A percentile compares a stretch with the other conserved stretches of the same genome.
These are phyloP conservation scores for Saturnispora bothae DNA, from an alignment of 805 yeast genomes.

Conservation along the genomic window DNA sequence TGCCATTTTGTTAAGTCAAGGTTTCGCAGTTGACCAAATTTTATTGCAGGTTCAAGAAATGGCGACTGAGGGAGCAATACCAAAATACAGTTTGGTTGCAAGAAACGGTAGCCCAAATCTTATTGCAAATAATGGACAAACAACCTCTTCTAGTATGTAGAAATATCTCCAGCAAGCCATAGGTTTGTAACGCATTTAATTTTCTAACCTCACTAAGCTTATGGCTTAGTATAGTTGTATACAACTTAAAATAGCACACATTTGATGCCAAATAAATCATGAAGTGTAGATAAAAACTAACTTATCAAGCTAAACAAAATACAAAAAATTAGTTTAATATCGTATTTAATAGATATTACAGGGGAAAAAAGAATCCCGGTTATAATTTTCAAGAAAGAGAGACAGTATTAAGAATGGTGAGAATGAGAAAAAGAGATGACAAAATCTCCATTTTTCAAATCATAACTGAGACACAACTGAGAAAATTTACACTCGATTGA, in stretches of 20 bases:
- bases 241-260: too few relatives aligned
- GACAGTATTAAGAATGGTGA: constrained; percentile 20
- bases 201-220: background rate
- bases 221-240: too few relatives aligned
- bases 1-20: constrained; percentile 44
- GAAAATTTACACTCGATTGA: constrained; percentile 20
- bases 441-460: constrained; percentile 19
- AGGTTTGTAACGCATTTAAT: background rate
- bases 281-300: too few relatives aligned
- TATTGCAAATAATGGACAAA: constrained; percentile 29
- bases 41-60: constrained; percentile 32
- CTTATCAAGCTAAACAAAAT: too few relatives aligned
- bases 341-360: too few relatives aligned
- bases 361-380: too few relatives aligned
- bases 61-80: constrained; percentile 39
- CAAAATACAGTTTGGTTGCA: constrained; percentile 33
- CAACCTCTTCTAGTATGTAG: background rate
- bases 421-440: constrained; percentile 24
- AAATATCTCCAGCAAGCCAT: background rate
- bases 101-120: constrained; percentile 52
- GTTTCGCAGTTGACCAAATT: constrained; percentile 34
- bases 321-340: too few relatives aligned
- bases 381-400: too few relatives aligned
- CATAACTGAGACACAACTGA: constrained; percentile 20
- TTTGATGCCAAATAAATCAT: too few relatives aligned